A percentile compares a stretch with the other conserved stretches of the same genome.
Conservation (phyloP, 108 stramenopile species). For the Fistulifera pelliculosa region DNA sequence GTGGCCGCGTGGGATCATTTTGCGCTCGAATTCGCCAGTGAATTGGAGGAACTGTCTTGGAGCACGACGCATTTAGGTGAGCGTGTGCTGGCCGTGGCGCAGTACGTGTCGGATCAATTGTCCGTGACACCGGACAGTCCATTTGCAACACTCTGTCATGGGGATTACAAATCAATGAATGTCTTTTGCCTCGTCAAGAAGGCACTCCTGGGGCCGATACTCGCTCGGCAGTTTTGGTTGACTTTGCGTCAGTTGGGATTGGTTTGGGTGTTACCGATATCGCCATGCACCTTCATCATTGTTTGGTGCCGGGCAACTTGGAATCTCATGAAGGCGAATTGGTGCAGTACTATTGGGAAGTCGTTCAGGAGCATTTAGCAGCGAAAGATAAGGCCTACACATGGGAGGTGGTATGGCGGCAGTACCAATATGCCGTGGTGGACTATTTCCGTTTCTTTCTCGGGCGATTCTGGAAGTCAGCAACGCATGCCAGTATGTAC, state of each 20-base stretch:
- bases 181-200: conserved; percentile 44
- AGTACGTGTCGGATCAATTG: conserved; percentile 47
- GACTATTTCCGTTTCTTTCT: conserved; percentile 65
- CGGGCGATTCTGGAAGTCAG: conserved; percentile 44
- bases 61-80: conserved; percentile 31
- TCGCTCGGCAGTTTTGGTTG: conserved; percentile 59
- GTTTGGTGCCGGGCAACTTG: conserved; percentile 36
- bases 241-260: conserved; percentile 72
- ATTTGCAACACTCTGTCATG: conserved; percentile 64
- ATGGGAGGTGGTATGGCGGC: conserved; percentile 38
- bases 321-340: conserved; percentile 50
- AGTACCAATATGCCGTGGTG: conserved; percentile 54
- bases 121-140: conserved; percentile 42
- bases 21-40: conserved; percentile 22
- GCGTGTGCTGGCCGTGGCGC: conserved; percentile 42
- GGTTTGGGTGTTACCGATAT: conserved; percentile 68
- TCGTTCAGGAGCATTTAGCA: conserved; percentile 26
- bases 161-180: conserved; percentile 79
- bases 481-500: conserved; percentile 41
- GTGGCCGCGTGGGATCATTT: conserved; percentile 52
- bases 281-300: conserved; percentile 78
- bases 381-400: conserved; percentile 20
- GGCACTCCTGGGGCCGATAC: background rate
- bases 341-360: conserved; percentile 39
- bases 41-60: conserved; percentile 16